Percentiles rank a stretch among this genome's conserved stretches.
Evolutionary conservation across 257 asterid species (phyloP).

Genomic region (Petrea volubilis): DNA sequence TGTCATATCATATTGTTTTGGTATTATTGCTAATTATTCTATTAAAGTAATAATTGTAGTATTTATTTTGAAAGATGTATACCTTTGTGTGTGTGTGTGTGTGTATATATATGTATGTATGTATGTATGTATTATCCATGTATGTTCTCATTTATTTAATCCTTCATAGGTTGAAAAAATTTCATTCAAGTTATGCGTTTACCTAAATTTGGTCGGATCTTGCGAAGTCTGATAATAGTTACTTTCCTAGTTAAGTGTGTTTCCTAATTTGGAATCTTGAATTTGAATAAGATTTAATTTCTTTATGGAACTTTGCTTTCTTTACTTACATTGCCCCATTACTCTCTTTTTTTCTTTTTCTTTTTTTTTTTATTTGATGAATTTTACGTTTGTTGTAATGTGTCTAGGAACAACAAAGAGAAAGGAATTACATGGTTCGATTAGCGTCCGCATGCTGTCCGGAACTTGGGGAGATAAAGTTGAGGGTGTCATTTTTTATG

Average conservation of each 20-base stretch:
- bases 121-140: no score
- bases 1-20: no score
- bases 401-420: constrained; percentile 89
- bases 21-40: no score
- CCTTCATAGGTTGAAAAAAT: no score
- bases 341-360: no score
- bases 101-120: no score
- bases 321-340: neutral
- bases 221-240: neutral
- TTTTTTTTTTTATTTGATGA: neutral
- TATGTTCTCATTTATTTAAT: no score
- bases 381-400: constrained; percentile 17
- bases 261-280: neutral
- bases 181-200: no score
- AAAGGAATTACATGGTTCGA: constrained; percentile 88
- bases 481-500: constrained; percentile 48
- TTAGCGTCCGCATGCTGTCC: constrained; percentile 42
- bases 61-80: no score
- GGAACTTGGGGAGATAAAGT: constrained; percentile 71
- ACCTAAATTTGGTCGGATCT: neutral
- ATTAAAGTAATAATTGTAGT: no score
- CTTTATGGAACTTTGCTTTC: neutral
- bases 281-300: neutral
- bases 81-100: no score
- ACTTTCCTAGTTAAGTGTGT: neutral